phyloP scores from a whole-genome alignment of 768 basidiomycete species.

The Boletales sp. region DNA sequence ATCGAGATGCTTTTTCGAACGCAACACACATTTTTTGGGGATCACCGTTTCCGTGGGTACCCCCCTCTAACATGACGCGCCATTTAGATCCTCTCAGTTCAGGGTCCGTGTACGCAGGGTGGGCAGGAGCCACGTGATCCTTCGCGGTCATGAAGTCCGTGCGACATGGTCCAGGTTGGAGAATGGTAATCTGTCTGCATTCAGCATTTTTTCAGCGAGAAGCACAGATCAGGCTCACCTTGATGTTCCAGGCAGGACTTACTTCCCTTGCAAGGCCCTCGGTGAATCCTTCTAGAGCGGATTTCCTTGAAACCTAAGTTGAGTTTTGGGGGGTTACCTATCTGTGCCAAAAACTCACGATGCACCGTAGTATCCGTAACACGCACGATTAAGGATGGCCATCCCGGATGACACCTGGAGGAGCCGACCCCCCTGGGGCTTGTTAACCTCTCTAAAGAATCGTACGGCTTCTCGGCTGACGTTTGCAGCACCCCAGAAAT shows the following conservation, averaged over 20 bases:
- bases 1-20: slow-evolving; percentile 14
- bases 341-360: slow-evolving; percentile 12
- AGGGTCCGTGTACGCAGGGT: slow-evolving; percentile 17
- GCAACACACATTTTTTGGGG: slow-evolving; percentile 17
- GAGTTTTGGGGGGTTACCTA: not conserved
- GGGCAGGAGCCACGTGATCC: not conserved
- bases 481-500: slow-evolving; percentile 5
- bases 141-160: not conserved
- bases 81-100: slow-evolving; percentile 7
- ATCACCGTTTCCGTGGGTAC: slow-evolving; percentile 5
- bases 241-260: not conserved
- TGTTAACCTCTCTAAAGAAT: slow-evolving; percentile 36
- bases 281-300: slow-evolving; percentile 27
- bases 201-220: not conserved
- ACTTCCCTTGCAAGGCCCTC: slow-evolving; percentile 12
- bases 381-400: slow-evolving; percentile 13
- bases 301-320: slow-evolving; percentile 6
- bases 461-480: slow-evolving; percentile 32
- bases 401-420: slow-evolving; percentile 32
- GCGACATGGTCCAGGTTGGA: slow-evolving; percentile 20
- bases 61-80: not conserved
- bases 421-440: slow-evolving; percentile 33
- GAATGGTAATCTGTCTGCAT: slow-evolving; percentile 15
- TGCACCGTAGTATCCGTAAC: slow-evolving; percentile 23
- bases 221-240: not conserved